Evolutionary conservation across 129 eudicot species (phyloP).

Genomic region (Escallonia herrerae): DNA sequence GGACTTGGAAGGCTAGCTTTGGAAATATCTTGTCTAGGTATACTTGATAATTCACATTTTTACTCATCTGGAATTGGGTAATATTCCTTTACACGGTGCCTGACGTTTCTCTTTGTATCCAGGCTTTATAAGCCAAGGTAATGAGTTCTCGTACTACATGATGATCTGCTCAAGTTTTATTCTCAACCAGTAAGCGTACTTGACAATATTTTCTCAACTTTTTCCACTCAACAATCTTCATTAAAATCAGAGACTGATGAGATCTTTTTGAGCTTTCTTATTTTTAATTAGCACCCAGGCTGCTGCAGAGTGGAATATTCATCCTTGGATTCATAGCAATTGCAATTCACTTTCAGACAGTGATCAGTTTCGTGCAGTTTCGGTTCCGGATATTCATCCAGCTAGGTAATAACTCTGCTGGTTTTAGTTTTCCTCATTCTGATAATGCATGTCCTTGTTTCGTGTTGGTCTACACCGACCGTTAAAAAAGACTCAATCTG

Average conservation of each 20-base stretch:
- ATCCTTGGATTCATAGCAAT: slow-evolving; percentile 99
- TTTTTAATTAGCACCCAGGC: slow-evolving; percentile 38
- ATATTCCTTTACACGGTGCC: background rate
- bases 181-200: slow-evolving; percentile 59
- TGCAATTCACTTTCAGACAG: slow-evolving; percentile 76
- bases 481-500: too few species aligned
- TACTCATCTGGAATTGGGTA: background rate
- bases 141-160: slow-evolving; percentile 98
- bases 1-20: slow-evolving; percentile 96
- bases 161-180: slow-evolving; percentile 98
- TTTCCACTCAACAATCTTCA: slow-evolving; percentile 3
- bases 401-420: slow-evolving; percentile 50
- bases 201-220: slow-evolving; percentile 3
- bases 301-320: slow-evolving; percentile 75
- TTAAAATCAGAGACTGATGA: background rate
- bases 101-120: slow-evolving; percentile 13
- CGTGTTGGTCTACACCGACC: too few species aligned
- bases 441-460: too few species aligned
- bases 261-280: slow-evolving; percentile 7
- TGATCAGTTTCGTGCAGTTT: slow-evolving; percentile 87
- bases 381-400: slow-evolving; percentile 92
- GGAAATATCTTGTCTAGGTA: slow-evolving; percentile 94
- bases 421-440: too few species aligned
- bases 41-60: slow-evolving; percentile 7
- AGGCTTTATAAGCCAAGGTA: slow-evolving; percentile 94